These are phyloP conservation scores for Cladorrhinum samala DNA, from an alignment of 495 filamentous ascomycete genomes.

Conservation along the genomic window DNA sequence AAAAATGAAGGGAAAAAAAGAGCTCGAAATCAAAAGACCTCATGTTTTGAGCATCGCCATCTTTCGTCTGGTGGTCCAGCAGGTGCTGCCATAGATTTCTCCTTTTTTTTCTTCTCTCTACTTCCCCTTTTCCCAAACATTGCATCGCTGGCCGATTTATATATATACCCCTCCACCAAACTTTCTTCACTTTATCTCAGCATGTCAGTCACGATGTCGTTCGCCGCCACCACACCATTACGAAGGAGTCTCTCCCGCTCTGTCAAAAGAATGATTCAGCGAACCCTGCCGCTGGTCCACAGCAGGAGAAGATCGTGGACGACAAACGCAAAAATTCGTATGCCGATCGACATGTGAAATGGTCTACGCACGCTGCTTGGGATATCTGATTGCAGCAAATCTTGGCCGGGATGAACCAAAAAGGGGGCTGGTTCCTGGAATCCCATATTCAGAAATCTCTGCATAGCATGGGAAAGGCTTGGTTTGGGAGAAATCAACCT, in stretches of 20 bases:
- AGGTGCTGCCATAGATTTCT: neutral
- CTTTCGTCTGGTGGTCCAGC: no score
- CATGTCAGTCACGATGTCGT: neutral
- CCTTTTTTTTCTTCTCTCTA: neutral
- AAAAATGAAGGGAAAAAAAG: neutral
- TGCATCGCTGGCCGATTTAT: neutral
- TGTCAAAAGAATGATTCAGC: constrained; percentile 13
- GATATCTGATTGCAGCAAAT: no score
- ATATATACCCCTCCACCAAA: no score
- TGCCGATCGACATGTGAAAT: constrained; percentile 20
- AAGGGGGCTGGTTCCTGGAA: no score
- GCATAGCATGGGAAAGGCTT: no score
- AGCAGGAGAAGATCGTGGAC: constrained; percentile 15
- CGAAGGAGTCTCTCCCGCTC: constrained; percentile 15
- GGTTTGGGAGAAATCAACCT: no score
- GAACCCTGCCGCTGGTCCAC: constrained; percentile 14
- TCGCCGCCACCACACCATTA: constrained; percentile 2
- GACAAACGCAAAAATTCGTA: constrained; percentile 13
- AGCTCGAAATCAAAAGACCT: neutral
- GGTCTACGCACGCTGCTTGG: no score
- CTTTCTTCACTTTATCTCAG: no score
- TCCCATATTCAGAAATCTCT: no score
- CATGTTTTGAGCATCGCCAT: no score
- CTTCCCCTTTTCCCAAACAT: neutral
- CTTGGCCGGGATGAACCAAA: no score